Percentiles rank a stretch among this genome's conserved stretches.
Conservation (phyloP, 2,329 filamentous ascomycete species). For the Onygena corvina region DNA sequence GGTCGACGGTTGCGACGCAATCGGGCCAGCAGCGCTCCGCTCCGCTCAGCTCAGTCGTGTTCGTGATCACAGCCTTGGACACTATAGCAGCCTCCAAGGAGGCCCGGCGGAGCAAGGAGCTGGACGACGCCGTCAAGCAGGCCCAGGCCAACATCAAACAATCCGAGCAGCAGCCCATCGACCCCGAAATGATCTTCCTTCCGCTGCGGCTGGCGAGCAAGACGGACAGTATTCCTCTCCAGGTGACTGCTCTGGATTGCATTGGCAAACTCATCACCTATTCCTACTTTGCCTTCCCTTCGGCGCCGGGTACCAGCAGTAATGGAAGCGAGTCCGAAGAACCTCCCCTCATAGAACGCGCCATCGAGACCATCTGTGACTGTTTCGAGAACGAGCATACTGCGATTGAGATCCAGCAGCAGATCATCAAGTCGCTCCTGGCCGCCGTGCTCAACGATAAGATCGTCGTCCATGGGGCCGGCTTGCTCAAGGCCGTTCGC, state of each 20-base stretch:
- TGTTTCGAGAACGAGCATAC: constrained; percentile 97
- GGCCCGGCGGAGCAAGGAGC: constrained; percentile 70
- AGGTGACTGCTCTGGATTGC: constrained; percentile 85
- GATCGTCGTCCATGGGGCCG: constrained; percentile 93
- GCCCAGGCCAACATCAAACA: constrained; percentile 79
- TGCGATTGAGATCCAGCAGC: constrained; percentile 79
- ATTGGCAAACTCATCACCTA: constrained; percentile 99
- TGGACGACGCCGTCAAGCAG: constrained; percentile 67
- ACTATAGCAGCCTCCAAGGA: constrained; percentile 85
- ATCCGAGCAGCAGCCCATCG: constrained; percentile 65
- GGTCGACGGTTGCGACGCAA: constrained; percentile 45
- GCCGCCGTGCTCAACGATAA: constrained; percentile 97
- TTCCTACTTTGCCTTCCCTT: constrained; percentile 81
- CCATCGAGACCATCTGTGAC: constrained; percentile 98
- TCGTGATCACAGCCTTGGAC: constrained; percentile 87
- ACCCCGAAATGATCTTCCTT: constrained; percentile 83
- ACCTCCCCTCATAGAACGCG: constrained; percentile 76
- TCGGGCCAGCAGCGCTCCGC: constrained; percentile 43
- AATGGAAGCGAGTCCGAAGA: constrained; percentile 32
- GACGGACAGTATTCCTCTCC: constrained; percentile 69
- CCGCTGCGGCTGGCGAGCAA: constrained; percentile 84
- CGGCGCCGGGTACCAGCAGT: constrained; percentile 21
- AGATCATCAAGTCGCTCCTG: constrained; percentile 93
- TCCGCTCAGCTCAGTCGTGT: constrained; percentile 85
- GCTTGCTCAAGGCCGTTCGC: constrained; percentile 86